Percentiles rank a stretch among this genome's conserved stretches.
Conservation (phyloP, 2,329 filamentous ascomycete genomes). For the Plectosphaerella sp. region DNA sequence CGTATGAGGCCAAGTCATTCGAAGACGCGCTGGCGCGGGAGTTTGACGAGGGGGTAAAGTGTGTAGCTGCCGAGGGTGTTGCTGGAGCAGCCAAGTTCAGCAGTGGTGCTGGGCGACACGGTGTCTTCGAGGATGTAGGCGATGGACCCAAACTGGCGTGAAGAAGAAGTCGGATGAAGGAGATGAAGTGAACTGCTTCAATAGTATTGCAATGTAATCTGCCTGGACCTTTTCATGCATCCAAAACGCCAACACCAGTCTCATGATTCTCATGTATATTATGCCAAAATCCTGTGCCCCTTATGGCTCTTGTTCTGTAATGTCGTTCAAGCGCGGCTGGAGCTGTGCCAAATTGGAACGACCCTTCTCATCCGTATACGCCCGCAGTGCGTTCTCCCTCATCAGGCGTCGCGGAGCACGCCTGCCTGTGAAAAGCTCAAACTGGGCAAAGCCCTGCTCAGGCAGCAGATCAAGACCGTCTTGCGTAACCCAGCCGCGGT, state of each 20-base stretch:
- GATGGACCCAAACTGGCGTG: too few species aligned
- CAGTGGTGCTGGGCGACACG: conserved; percentile 3
- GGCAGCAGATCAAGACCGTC: conserved; percentile 72
- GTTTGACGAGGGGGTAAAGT: conserved; percentile 35
- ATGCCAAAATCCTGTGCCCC: too few species aligned
- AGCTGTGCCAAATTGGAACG: conserved; percentile 33
- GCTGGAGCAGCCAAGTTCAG: conserved; percentile 3
- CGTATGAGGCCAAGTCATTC: conserved; percentile 41
- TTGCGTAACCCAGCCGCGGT: conserved; percentile 68
- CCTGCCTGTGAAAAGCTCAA: conserved; percentile 73
- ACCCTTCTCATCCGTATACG: conserved; percentile 38
- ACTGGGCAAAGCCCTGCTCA: conserved; percentile 77
- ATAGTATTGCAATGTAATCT: too few species aligned
- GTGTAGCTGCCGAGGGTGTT: conserved; percentile 38
- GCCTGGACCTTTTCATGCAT: too few species aligned
- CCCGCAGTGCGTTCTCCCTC: conserved; percentile 56
- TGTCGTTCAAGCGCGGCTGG: conserved; percentile 32
- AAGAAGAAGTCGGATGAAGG: too few species aligned
- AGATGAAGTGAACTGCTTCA: too few species aligned
- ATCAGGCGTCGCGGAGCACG: conserved; percentile 66
- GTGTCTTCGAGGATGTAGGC: neutral
- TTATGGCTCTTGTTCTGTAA: conserved; percentile 34
- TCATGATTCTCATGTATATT: neutral
- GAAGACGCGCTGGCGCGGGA: conserved; percentile 45
- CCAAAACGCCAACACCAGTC: too few species aligned